phyloP scores from a whole-genome alignment of 805 yeast species.

The Wickerhamiella cacticola region DNA sequence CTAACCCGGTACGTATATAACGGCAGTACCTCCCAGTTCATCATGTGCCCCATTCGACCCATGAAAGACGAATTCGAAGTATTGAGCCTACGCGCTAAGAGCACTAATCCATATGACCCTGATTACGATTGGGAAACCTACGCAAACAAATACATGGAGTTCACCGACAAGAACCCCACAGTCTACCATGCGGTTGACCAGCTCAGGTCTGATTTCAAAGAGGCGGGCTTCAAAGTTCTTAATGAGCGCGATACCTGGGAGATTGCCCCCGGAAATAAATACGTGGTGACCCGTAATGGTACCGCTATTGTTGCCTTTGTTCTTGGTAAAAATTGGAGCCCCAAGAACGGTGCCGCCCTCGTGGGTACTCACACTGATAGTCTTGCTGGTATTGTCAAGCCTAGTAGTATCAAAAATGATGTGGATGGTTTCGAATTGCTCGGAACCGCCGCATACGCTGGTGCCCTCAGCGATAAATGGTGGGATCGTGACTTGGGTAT shows the following conservation, averaged over 20 bases:
- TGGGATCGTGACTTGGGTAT: slow-evolving; percentile 71
- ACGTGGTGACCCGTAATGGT: slow-evolving; percentile 56
- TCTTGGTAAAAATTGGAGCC: slow-evolving; percentile 55
- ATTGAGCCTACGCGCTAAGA: slow-evolving; percentile 13
- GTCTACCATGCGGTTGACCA: slow-evolving; percentile 55
- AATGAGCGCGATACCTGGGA: slow-evolving; percentile 52
- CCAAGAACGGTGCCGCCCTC: slow-evolving; percentile 49
- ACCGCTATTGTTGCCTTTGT: slow-evolving; percentile 58
- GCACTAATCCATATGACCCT: slow-evolving; percentile 19
- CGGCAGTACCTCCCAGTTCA: not conserved
- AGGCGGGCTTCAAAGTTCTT: slow-evolving; percentile 52
- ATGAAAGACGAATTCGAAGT: slow-evolving; percentile 24
- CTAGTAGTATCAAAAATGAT: slow-evolving; percentile 46
- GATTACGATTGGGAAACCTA: slow-evolving; percentile 21
- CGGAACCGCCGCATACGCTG: slow-evolving; percentile 79
- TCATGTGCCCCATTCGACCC: slow-evolving; percentile 12
- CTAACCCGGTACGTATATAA: not conserved
- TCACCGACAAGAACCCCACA: slow-evolving; percentile 63
- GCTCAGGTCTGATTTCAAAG: slow-evolving; percentile 38
- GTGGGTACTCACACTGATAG: slow-evolving; percentile 72
- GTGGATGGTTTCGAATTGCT: slow-evolving; percentile 66
- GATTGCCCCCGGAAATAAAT: slow-evolving; percentile 36
- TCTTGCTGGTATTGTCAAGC: slow-evolving; percentile 56
- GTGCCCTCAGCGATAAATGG: slow-evolving; percentile 50
- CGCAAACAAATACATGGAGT: slow-evolving; percentile 44